These are phyloP conservation scores for Daedalea quercina DNA, from an alignment of 768 basidiomycete genomes.

Conservation along the genomic window DNA sequence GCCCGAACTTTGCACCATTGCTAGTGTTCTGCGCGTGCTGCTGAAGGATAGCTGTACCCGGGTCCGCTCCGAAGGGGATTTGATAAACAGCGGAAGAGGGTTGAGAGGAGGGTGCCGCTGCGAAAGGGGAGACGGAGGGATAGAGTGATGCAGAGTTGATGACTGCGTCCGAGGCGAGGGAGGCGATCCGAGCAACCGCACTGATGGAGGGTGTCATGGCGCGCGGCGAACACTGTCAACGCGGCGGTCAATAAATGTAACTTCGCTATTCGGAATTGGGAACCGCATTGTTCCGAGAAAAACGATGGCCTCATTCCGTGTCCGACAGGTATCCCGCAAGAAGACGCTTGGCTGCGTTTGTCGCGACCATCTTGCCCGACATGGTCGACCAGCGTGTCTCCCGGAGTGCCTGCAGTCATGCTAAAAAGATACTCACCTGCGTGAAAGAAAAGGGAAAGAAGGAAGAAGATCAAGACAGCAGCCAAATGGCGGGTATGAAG, in stretches of 20 bases:
- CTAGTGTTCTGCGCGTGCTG: constrained; percentile 17
- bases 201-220: constrained; percentile 20
- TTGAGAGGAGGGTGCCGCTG: constrained; percentile 4
- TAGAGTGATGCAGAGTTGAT: constrained; percentile 47
- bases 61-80: constrained; percentile 61
- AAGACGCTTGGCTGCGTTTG: neutral
- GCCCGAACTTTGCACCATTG: constrained; percentile 13
- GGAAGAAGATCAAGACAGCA: neutral
- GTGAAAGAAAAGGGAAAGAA: neutral
- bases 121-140: constrained; percentile 36
- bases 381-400: too few species aligned
- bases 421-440: neutral
- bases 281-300: neutral
- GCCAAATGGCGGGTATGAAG: neutral
- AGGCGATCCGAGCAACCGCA: constrained; percentile 64
- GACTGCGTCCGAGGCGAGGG: constrained; percentile 59
- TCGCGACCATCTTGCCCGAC: too few species aligned
- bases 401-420: neutral
- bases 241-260: constrained; percentile 3
- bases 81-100: constrained; percentile 34
- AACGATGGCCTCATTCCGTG: too few species aligned
- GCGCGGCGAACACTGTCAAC: neutral
- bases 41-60: constrained; percentile 49
- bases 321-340: too few species aligned
- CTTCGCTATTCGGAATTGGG: constrained; percentile 14